Evolutionary conservation across 2,329 filamentous ascomycete species (phyloP).

Genomic region (Fusarium nygamai): DNA sequence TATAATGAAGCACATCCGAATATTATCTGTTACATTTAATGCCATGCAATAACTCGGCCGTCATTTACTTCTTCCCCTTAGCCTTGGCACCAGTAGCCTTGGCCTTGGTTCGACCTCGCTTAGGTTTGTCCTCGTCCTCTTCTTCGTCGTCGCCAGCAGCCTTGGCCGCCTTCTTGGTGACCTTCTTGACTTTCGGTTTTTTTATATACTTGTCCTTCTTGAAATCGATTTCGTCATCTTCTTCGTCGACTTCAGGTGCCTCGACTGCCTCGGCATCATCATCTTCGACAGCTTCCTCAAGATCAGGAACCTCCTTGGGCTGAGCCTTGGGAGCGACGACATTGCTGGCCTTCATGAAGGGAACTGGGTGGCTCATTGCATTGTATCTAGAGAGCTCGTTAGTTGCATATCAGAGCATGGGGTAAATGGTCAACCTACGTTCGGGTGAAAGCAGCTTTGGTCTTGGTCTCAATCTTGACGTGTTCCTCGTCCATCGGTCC

Average conservation of each 20-base stretch:
- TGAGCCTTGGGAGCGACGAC: conserved; percentile 77
- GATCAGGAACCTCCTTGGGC: conserved; percentile 82
- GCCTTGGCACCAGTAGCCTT: conserved; percentile 55
- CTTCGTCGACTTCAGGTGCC: conserved; percentile 70
- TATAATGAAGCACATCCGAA: conserved; percentile 9
- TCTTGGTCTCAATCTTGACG: conserved; percentile 83
- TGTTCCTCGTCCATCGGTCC: conserved; percentile 81
- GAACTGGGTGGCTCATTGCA: conserved; percentile 82
- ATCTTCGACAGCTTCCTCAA: conserved; percentile 96
- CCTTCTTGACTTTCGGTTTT: conserved; percentile 78
- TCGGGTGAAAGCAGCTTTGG: conserved; percentile 90
- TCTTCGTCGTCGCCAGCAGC: conserved; percentile 59
- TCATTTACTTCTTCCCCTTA: conserved; percentile 57
- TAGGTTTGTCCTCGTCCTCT: conserved; percentile 56
- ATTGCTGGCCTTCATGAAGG: conserved; percentile 93
- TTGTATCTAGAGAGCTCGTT: conserved; percentile 74
- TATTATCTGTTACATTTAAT: conserved; percentile 8
- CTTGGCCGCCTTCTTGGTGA: conserved; percentile 56
- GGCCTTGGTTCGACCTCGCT: conserved; percentile 57
- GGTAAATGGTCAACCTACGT: conserved; percentile 65
- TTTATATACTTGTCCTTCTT: conserved; percentile 98
- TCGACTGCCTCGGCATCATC: conserved; percentile 75
- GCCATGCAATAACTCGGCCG: not conserved
- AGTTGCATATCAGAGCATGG: not conserved
- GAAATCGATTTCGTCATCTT: conserved; percentile 78